phyloP scores from a whole-genome alignment of 345 rosid genomes.

The Gossypium bickii region DNA sequence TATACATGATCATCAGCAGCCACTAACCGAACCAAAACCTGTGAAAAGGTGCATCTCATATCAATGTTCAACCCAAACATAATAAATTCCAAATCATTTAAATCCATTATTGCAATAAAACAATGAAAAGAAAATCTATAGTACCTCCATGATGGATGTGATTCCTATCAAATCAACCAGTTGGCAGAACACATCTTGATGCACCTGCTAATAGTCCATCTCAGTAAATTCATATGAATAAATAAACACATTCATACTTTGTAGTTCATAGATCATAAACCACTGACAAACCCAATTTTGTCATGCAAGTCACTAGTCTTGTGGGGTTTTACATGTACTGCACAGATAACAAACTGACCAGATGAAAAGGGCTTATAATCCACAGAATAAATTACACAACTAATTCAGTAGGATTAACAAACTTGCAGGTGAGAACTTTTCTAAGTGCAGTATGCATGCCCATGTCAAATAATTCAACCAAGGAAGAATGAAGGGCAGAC shows the following conservation, averaged over 20 bases:
- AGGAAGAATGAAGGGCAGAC: neutral
- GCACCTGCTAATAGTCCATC: slow-evolving; percentile 49
- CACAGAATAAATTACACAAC: neutral
- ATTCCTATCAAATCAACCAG: slow-evolving; percentile 98
- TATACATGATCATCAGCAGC: slow-evolving; percentile 95
- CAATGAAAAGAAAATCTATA: neutral
- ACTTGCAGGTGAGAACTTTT: neutral
- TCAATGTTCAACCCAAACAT: neutral
- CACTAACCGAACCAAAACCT: slow-evolving; percentile 96
- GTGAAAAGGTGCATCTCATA: slow-evolving; percentile 8
- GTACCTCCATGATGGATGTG: slow-evolving; percentile 99
- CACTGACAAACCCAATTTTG: neutral
- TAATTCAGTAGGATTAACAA: neutral
- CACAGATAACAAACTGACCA: neutral
- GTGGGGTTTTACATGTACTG: neutral
- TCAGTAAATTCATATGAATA: neutral
- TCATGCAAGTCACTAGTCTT: neutral
- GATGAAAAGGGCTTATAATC: neutral
- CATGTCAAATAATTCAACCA: neutral
- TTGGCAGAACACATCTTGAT: slow-evolving; percentile 76
- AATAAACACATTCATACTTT: neutral
- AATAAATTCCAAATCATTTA: neutral
- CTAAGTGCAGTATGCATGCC: neutral
- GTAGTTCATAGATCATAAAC: slow-evolving; percentile 3
- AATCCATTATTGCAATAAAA: neutral